phyloP scores from a whole-genome alignment of 768 basidiomycete species.

The Russula emetica region DNA sequence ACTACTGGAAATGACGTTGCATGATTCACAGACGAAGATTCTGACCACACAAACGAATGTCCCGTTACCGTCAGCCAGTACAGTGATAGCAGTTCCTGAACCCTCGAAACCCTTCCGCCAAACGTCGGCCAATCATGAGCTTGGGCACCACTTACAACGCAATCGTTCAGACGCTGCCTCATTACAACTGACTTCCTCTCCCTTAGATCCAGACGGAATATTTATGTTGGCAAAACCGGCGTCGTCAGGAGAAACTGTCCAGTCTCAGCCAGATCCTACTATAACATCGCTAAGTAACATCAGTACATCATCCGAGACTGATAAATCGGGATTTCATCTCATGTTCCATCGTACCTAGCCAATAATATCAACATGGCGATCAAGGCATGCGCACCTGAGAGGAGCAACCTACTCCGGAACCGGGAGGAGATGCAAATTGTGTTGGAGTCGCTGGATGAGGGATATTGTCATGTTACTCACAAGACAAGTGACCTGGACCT shows the following conservation, averaged over 20 bases:
- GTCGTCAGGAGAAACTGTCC: constrained; percentile 5
- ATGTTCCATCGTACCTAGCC: constrained; percentile 8
- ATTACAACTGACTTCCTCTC: background rate
- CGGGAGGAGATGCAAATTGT: constrained; percentile 64
- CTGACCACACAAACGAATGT: background rate
- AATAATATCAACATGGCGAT: constrained; percentile 46
- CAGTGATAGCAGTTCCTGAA: background rate
- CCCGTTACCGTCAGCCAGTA: constrained; percentile 23
- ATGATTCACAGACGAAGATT: constrained; percentile 11
- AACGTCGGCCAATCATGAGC: constrained; percentile 11
- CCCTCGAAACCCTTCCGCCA: constrained; percentile 6
- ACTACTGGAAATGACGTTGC: background rate
- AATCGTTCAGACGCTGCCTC: constrained; percentile 4
- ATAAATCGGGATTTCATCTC: background rate
- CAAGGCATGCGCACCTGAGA: constrained; percentile 67
- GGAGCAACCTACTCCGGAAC: constrained; percentile 57
- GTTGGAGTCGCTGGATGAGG: constrained; percentile 68
- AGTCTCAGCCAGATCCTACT: no score
- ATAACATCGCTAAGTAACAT: constrained; percentile 44
- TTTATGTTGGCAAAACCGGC: constrained; percentile 15
- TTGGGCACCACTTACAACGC: constrained; percentile 13
- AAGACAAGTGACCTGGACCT: constrained; percentile 55
- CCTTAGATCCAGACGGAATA: background rate
- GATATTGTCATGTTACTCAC: constrained; percentile 75
- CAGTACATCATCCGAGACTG: constrained; percentile 31